Evolutionary conservation across 2,329 filamentous ascomycete genomes (phyloP).

Genomic region (Ceratocystis diversiconidia): DNA sequence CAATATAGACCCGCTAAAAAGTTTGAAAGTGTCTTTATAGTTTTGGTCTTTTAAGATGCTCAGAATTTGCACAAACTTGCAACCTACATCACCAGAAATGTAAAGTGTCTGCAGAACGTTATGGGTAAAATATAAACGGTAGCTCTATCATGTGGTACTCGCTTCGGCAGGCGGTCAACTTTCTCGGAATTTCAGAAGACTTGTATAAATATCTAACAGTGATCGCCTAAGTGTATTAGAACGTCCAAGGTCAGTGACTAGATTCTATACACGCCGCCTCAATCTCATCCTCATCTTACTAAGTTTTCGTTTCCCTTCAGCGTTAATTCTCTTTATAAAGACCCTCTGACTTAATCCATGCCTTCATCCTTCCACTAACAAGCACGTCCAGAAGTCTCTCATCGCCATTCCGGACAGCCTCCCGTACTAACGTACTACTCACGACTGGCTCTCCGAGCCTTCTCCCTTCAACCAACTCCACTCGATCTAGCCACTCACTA

Average conservation of each 20-base stretch:
- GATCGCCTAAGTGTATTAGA: too few relatives aligned
- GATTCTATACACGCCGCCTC: neutral
- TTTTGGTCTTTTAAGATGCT: conserved; percentile 10
- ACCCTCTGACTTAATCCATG: conserved; percentile 41
- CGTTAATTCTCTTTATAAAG: conserved; percentile 35
- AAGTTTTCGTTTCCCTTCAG: conserved; percentile 22
- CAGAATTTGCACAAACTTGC: conserved; percentile 1
- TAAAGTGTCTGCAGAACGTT: neutral
- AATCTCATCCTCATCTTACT: neutral
- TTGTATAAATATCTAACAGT: too few relatives aligned
- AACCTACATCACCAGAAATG: conserved; percentile 12
- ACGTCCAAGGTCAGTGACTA: too few relatives aligned
- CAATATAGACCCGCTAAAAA: conserved; percentile 14
- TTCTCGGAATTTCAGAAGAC: too few relatives aligned
- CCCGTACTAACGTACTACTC: conserved; percentile 49
- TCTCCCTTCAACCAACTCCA: conserved; percentile 39
- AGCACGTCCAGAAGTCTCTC: conserved; percentile 36
- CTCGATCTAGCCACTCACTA: conserved; percentile 39
- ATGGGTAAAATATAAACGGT: neutral
- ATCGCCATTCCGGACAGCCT: conserved; percentile 24
- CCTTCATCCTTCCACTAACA: conserved; percentile 42
- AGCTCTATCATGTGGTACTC: neutral
- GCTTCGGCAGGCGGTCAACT: neutral
- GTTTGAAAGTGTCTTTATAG: conserved; percentile 13
- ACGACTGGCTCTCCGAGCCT: conserved; percentile 23